phyloP scores from a whole-genome alignment of 495 filamentous ascomycete genomes.

The Bathelium albidoporum region DNA sequence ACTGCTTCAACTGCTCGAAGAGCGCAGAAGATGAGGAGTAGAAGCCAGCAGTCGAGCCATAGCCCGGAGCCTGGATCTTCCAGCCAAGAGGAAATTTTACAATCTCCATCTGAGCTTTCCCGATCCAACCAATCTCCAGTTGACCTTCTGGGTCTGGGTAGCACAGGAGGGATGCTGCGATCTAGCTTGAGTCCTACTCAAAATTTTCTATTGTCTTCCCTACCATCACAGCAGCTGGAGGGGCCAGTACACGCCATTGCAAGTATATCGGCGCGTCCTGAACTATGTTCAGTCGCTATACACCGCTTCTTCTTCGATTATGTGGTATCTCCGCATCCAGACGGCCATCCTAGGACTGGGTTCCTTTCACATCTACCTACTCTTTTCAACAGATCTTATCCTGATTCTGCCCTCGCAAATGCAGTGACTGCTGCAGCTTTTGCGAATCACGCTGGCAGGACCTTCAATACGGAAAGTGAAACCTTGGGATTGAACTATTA shows the following conservation, averaged over 20 bases:
- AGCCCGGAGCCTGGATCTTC: slow-evolving; percentile 1
- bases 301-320: not conserved
- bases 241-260: not conserved
- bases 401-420: not conserved
- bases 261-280: not conserved
- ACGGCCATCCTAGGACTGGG: not conserved
- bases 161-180: not conserved
- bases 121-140: not conserved
- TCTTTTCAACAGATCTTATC: not conserved
- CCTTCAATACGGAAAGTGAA: not conserved
- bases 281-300: not conserved
- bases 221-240: not conserved
- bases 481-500: not conserved
- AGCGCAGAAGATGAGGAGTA: slow-evolving; percentile 17
- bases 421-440: not conserved
- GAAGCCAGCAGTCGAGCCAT: slow-evolving; percentile 5
- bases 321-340: not conserved
- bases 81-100: not conserved
- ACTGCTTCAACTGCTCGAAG: slow-evolving; percentile 16
- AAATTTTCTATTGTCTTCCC: not conserved
- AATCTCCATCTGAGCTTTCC: not conserved
- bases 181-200: not conserved
- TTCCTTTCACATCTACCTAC: not conserved
- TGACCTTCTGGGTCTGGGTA: not conserved
- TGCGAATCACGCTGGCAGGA: not conserved